Percentiles rank a stretch among this genome's conserved stretches.
These are phyloP conservation scores for Thyridium curvatum DNA, from an alignment of 2,329 filamentous ascomycete genomes.

Conservation along the genomic window DNA sequence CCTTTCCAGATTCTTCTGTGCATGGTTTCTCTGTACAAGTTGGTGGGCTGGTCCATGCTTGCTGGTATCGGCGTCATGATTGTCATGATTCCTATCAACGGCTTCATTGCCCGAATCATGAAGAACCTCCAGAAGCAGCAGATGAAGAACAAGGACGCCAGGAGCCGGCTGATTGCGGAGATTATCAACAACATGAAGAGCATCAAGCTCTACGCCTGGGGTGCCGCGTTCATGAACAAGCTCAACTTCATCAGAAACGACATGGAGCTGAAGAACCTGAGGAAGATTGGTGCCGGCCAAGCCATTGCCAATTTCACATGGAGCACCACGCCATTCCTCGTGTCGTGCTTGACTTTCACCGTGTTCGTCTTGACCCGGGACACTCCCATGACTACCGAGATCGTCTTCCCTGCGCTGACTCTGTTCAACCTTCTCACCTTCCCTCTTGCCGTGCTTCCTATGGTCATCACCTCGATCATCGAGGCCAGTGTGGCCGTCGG, in stretches of 20 bases:
- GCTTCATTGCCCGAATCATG: constrained; percentile 85
- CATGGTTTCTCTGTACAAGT: constrained; percentile 90
- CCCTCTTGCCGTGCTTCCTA: constrained; percentile 86
- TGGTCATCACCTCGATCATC: constrained; percentile 96
- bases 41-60: constrained; percentile 94
- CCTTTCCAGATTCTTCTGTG: constrained; percentile 95
- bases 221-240: constrained; percentile 94
- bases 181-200: constrained; percentile 99
- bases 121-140: constrained; percentile 91
- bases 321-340: constrained; percentile 94
- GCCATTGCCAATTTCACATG: constrained; percentile 96
- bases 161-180: constrained; percentile 90
- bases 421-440: constrained; percentile 96
- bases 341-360: constrained; percentile 93
- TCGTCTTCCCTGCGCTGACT: constrained; percentile 87
- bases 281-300: constrained; percentile 92
- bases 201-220: constrained; percentile 98
- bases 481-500: constrained; percentile 90
- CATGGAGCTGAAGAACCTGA: constrained; percentile 86
- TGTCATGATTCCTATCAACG: constrained; percentile 94
- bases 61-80: constrained; percentile 94
- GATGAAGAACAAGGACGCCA: constrained; percentile 98
- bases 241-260: constrained; percentile 95
- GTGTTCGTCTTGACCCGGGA: constrained; percentile 86
- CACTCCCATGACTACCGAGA: constrained; percentile 79